These are phyloP conservation scores for Xerocomus minutiporus DNA, from an alignment of 1,284 basidiomycete genomes.

Conservation along the genomic window DNA sequence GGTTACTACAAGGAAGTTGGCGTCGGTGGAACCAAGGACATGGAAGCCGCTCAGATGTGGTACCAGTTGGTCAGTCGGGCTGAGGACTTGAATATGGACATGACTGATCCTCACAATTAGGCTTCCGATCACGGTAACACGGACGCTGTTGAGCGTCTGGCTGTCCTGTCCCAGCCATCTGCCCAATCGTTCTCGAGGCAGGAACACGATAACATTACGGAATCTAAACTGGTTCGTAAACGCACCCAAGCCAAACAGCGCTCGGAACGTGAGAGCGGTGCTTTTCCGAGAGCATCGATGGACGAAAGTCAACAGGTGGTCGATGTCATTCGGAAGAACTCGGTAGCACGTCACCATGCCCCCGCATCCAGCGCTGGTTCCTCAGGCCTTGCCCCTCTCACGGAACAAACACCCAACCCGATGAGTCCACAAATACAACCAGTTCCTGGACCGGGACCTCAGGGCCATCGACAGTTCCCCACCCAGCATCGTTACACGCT, in stretches of 20 bases:
- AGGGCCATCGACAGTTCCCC: constrained; percentile 24
- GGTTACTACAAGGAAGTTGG: constrained; percentile 89
- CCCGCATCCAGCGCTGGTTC: constrained; percentile 4
- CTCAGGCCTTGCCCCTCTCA: constrained; percentile 10
- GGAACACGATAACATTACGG: constrained; percentile 78
- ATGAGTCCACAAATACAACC: constrained; percentile 13
- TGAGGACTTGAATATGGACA: neutral
- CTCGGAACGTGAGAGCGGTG: constrained; percentile 44
- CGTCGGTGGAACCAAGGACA: constrained; percentile 63
- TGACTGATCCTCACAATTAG: constrained; percentile 31
- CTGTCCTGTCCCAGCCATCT: constrained; percentile 57
- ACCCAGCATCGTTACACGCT: constrained; percentile 42
- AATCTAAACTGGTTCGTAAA: constrained; percentile 75
- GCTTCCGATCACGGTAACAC: constrained; percentile 77
- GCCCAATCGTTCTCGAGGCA: constrained; percentile 65
- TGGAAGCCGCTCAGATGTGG: constrained; percentile 66
- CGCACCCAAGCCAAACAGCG: constrained; percentile 77
- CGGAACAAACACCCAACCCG: constrained; percentile 10
- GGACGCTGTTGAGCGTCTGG: constrained; percentile 76
- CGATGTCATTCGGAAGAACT: constrained; percentile 41
- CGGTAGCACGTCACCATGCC: constrained; percentile 20
- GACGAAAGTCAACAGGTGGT: constrained; percentile 32
- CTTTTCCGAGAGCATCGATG: constrained; percentile 19
- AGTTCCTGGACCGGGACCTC: constrained; percentile 7
- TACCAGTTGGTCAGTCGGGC: constrained; percentile 51